These are phyloP conservation scores for Choiromyces venosus DNA, from an alignment of 495 filamentous ascomycete species.

Conservation along the genomic window DNA sequence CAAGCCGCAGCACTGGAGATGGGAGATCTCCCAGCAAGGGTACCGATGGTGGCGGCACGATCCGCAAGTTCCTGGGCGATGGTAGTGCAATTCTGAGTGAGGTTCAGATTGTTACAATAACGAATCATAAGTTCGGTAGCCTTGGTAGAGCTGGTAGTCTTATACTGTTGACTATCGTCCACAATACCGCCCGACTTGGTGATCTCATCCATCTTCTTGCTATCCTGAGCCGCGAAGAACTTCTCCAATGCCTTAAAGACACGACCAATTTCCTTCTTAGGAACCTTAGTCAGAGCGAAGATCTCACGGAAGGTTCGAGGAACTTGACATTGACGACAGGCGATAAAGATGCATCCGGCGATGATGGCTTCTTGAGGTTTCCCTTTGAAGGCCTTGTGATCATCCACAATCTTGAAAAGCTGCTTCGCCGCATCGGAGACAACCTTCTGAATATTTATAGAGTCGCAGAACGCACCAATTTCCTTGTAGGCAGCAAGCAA, in stretches of 20 bases:
- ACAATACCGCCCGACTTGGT: constrained; percentile 47
- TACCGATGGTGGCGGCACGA: constrained; percentile 63
- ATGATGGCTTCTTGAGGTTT: constrained; percentile 92
- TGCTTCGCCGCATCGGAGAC: constrained; percentile 84
- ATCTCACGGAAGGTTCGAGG: constrained; percentile 90
- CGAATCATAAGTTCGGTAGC: constrained; percentile 80
- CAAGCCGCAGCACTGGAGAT: constrained; percentile 89
- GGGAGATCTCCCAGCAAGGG: constrained; percentile 86
- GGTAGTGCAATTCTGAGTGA: constrained; percentile 61
- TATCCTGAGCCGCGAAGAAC: constrained; percentile 63
- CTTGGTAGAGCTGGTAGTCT: constrained; percentile 69
- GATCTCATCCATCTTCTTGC: constrained; percentile 51
- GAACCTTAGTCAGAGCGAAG: constrained; percentile 82
- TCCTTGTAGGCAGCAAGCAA: constrained; percentile 79
- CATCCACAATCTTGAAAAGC: constrained; percentile 87
- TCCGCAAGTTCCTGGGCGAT: constrained; percentile 69
- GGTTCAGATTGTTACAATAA: constrained; percentile 75
- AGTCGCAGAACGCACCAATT: constrained; percentile 81
- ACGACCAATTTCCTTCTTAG: constrained; percentile 93
- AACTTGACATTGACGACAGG: constrained; percentile 80
- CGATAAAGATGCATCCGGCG: constrained; percentile 94
- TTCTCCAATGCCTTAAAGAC: constrained; percentile 90
- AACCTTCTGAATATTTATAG: constrained; percentile 69
- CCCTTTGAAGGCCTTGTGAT: constrained; percentile 87
- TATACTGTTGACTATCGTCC: constrained; percentile 52